Evolutionary conservation across 2,329 filamentous ascomycete genomes (phyloP).

Genomic region (Fonsecaea multimorphosa): DNA sequence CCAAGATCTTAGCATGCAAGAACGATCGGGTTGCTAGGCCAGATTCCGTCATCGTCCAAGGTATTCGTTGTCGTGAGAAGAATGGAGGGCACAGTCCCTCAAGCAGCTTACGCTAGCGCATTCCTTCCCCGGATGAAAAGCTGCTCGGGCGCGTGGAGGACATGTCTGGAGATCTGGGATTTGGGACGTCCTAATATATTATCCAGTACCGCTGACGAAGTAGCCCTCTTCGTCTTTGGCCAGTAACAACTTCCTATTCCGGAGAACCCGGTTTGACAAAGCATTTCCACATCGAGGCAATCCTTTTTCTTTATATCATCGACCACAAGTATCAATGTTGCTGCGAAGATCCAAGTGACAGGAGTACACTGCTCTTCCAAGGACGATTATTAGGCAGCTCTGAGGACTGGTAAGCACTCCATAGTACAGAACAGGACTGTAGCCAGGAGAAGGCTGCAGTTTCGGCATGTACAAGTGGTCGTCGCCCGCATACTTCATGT

Average conservation of each 20-base stretch:
- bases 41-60: not conserved
- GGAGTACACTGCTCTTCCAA: no score
- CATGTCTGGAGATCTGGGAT: not conserved
- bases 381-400: no score
- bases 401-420: no score
- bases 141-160: not conserved
- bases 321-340: not conserved
- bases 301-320: not conserved
- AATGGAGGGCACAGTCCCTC: not conserved
- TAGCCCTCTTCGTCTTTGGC: not conserved
- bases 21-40: not conserved
- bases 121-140: not conserved
- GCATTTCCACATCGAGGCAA: not conserved
- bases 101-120: not conserved
- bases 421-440: no score
- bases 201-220: not conserved
- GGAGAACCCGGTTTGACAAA: not conserved
- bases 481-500: no score
- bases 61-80: not conserved
- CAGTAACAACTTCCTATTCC: not conserved
- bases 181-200: not conserved
- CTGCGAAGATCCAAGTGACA: not conserved
- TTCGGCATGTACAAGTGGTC: no score
- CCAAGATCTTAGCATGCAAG: not conserved
- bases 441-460: no score